Conservation (phyloP, 345 rosid species). For the Capsella bursapastoris region DNA sequence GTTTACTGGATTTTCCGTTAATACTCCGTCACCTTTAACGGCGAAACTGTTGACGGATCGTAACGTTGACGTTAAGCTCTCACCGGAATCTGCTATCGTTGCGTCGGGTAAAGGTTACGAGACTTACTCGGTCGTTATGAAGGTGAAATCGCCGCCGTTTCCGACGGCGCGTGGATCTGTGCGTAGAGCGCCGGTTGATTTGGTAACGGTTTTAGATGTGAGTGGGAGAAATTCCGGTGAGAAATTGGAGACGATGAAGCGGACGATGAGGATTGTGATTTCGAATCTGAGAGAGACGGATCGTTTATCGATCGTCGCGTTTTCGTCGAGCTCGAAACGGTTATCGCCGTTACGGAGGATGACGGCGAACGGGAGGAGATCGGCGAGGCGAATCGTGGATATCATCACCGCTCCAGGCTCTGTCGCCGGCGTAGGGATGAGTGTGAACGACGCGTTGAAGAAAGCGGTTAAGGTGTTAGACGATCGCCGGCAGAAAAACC, state of each 20-base stretch:
- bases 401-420: conserved; percentile 44
- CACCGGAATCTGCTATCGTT: conserved; percentile 72
- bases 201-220: conserved; percentile 71
- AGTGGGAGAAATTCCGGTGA: conserved; percentile 54
- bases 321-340: conserved; percentile 73
- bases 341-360: conserved; percentile 68
- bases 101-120: conserved; percentile 59
- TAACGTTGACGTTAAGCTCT: conserved; percentile 55
- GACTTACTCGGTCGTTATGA: conserved; percentile 63
- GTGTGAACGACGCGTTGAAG: conserved; percentile 73
- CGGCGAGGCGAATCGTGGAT: conserved; percentile 69
- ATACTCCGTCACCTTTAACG: conserved; percentile 40
- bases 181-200: conserved; percentile 69
- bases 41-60: conserved; percentile 32
- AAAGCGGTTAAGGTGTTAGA: conserved; percentile 87
- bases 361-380: conserved; percentile 72
- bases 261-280: conserved; percentile 63
- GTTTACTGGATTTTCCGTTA: conserved; percentile 64
- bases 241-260: conserved; percentile 62
- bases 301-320: conserved; percentile 81
- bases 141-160: conserved; percentile 61
- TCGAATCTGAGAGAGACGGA: conserved; percentile 64
- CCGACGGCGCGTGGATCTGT: conserved; percentile 36
- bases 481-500: conserved; percentile 83
- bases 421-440: conserved; percentile 64